Conservation (phyloP, 164 flowering plant genomes). For the Amborella trichopoda region DNA sequence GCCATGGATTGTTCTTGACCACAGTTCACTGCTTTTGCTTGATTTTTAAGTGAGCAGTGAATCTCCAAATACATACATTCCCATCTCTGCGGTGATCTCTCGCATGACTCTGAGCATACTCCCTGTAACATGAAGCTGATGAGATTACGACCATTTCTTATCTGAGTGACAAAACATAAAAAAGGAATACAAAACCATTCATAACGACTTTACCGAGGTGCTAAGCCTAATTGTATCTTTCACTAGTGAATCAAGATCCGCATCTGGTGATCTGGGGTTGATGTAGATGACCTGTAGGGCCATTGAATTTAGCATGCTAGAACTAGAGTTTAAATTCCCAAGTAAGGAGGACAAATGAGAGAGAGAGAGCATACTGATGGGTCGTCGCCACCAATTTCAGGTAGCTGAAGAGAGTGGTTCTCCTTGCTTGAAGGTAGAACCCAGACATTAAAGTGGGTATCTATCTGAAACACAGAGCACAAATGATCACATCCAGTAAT, state of each 20-base stretch:
- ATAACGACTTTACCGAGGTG: conserved; percentile 47
- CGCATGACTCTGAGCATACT: conserved; percentile 72
- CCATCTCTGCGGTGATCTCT: conserved; percentile 37
- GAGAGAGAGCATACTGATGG: conserved; percentile 53
- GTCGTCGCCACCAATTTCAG: conserved; percentile 70
- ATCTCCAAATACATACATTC: conserved; percentile 32
- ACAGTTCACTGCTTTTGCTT: too few relatives aligned
- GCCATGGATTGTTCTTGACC: too few relatives aligned
- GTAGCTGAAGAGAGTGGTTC: conserved; percentile 22
- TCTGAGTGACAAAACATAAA: too few relatives aligned
- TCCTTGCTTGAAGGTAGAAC: conserved; percentile 42
- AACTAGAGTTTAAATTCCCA: background rate
- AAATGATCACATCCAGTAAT: background rate
- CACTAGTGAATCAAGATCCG: conserved; percentile 61
- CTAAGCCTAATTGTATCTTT: conserved; percentile 70
- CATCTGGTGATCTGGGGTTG: conserved; percentile 77
- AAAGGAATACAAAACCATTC: too few relatives aligned
- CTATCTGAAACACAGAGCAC: conserved; percentile 32
- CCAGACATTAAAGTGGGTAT: conserved; percentile 65
- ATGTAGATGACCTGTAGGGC: conserved; percentile 68
- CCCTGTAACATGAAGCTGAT: conserved; percentile 35
- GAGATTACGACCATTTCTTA: background rate
- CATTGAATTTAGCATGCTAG: conserved; percentile 4
- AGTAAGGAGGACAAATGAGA: background rate
- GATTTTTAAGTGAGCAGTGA: background rate